Percentiles rank a stretch among this genome's conserved stretches.
Evolutionary conservation across 2,329 filamentous ascomycete species (phyloP).

Genomic region (Exophiala sideris): DNA sequence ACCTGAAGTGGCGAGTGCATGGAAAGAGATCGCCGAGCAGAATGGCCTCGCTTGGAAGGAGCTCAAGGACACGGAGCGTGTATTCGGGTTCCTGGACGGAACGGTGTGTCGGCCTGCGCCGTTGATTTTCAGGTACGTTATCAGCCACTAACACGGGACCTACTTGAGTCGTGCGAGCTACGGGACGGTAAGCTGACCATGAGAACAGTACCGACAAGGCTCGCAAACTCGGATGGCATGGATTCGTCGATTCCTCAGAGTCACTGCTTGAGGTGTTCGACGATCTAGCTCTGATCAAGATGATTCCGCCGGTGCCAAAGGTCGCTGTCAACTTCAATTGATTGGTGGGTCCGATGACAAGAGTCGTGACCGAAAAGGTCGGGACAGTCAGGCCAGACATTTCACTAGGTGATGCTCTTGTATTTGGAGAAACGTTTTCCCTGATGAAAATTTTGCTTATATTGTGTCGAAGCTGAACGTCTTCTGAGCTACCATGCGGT

Average conservation of each 20-base stretch:
- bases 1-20: slow-evolving; percentile 43
- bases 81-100: slow-evolving; percentile 48
- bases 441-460: slow-evolving; percentile 58
- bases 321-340: slow-evolving; percentile 23
- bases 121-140: slow-evolving; percentile 33
- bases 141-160: too few species aligned
- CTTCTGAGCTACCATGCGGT: too few species aligned
- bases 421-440: slow-evolving; percentile 43
- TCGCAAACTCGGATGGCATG: slow-evolving; percentile 34
- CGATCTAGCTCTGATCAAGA: slow-evolving; percentile 24
- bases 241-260: slow-evolving; percentile 34
- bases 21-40: slow-evolving; percentile 43
- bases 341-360: background rate
- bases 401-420: slow-evolving; percentile 51
- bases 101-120: slow-evolving; percentile 33
- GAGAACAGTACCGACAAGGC: slow-evolving; percentile 32
- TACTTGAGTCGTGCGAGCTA: too few species aligned
- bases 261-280: slow-evolving; percentile 28
- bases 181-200: background rate
- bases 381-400: background rate
- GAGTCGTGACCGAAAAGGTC: too few species aligned
- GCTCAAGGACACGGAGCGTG: slow-evolving; percentile 44
- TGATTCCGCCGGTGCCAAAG: slow-evolving; percentile 26
- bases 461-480: slow-evolving; percentile 59
- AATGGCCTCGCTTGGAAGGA: slow-evolving; percentile 41